Percentiles rank a stretch among this genome's conserved stretches.
These are phyloP conservation scores for Fusarium papillatum DNA, from an alignment of 2,329 filamentous ascomycete species.

Conservation along the genomic window DNA sequence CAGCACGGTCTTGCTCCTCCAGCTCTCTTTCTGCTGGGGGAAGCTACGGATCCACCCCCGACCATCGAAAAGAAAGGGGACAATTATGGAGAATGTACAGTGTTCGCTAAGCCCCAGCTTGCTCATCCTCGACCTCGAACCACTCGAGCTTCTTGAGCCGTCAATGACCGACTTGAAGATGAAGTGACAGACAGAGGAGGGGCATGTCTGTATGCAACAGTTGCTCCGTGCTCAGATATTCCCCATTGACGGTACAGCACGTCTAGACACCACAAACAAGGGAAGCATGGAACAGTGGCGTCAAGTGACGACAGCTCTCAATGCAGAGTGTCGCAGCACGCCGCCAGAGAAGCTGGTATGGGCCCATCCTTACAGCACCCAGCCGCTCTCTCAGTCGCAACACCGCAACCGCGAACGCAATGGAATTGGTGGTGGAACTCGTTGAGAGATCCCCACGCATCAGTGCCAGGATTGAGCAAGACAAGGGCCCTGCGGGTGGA, in stretches of 20 bases:
- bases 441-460: slow-evolving; percentile 35
- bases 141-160: slow-evolving; percentile 26
- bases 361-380: slow-evolving; percentile 27
- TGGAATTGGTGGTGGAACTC: slow-evolving; percentile 34
- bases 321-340: slow-evolving; percentile 16
- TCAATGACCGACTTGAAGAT: slow-evolving; percentile 11
- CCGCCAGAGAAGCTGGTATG: slow-evolving; percentile 22
- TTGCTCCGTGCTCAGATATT: slow-evolving; percentile 22
- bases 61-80: slow-evolving; percentile 19
- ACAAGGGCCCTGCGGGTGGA: slow-evolving; percentile 23
- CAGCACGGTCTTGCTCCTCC: slow-evolving; percentile 6
- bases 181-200: neutral
- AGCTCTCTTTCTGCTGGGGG: slow-evolving; percentile 21
- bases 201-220: neutral
- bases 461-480: slow-evolving; percentile 9
- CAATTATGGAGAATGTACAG: slow-evolving; percentile 13
- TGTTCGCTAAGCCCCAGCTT: slow-evolving; percentile 16
- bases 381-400: neutral
- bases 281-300: slow-evolving; percentile 30
- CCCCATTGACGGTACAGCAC: slow-evolving; percentile 10
- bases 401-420: slow-evolving; percentile 7
- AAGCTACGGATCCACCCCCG: slow-evolving; percentile 22
- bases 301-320: slow-evolving; percentile 6
- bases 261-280: slow-evolving; percentile 4
- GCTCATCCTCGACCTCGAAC: slow-evolving; percentile 7